phyloP scores from a whole-genome alignment of 345 rosid species.

The Dimocarpus longan region DNA sequence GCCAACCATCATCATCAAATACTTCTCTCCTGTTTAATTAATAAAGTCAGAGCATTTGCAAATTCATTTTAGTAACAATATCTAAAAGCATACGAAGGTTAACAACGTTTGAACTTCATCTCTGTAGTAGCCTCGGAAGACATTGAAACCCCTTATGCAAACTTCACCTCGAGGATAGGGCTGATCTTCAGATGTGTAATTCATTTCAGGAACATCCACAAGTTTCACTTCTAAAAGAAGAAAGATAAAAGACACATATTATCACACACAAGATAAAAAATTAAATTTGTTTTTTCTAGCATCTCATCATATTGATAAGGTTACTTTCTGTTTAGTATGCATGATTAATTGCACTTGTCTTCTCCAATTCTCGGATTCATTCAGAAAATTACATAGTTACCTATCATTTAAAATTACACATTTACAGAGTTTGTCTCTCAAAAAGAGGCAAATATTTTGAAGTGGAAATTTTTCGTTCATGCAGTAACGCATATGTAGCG shows the following conservation, averaged over 20 bases:
- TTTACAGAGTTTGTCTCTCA: neutral
- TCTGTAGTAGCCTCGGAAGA: constrained; percentile 87
- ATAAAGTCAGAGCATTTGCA: constrained; percentile 21
- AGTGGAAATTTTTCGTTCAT: neutral
- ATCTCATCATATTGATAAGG: neutral
- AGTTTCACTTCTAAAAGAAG: constrained; percentile 74
- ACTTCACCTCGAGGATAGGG: constrained; percentile 95
- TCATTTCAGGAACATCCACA: constrained; percentile 95
- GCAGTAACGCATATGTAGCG: neutral
- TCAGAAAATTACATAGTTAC: neutral
- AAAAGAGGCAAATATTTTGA: too few species aligned
- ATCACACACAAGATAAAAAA: constrained; percentile 10
- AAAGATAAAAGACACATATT: neutral
- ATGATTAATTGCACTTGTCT: neutral
- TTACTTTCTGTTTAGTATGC: neutral
- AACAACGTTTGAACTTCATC: constrained; percentile 76
- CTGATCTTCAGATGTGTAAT: constrained; percentile 82
- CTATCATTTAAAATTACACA: neutral
- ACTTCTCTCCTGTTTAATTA: constrained; percentile 76
- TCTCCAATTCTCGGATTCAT: neutral
- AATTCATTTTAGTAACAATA: constrained; percentile 9
- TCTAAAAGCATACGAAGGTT: constrained; percentile 14
- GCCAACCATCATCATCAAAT: constrained; percentile 89
- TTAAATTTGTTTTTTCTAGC: neutral
- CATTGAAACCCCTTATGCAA: constrained; percentile 84